Base-by-base conservation (phyloP, 2,329 filamentous ascomycete species). In the Pyrenophora seminiperda region DNA sequence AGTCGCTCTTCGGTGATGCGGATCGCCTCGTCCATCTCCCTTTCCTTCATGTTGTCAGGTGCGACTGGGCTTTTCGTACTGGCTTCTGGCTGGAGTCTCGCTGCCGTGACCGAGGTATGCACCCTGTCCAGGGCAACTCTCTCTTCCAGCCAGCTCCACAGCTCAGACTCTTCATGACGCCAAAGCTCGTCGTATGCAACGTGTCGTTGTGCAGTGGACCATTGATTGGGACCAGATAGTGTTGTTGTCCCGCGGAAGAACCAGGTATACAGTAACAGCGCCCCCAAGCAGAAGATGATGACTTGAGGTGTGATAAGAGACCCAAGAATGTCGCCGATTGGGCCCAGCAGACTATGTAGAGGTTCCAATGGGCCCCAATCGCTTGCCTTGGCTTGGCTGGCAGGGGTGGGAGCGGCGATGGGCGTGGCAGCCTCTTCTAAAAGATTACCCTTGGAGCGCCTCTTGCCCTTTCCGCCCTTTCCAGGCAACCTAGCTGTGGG, bases 71-170 rank as follows among this genome's bases (percentile, higher is more conserved):
- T 77, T 58, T 86, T 79, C 19, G 81, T 70, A 77, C 58, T 71
- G 65, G 58, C 67, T 58, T 50, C 73, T 64, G 50, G 56, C 24
- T 49, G 49, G 56, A 71, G 39, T 54, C 57, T 65, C 52, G 13
- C 54, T 44, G 64, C 31, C 27, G 59, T 53, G 45, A 64, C 50
- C 10, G 63, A 43, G 57, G 61, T 30, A 48, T 68, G 61, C 51
- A 72, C 61, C 52, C 78, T 77, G 47, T 91, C 87, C 68, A 94
- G 77, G 2, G 90, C 88, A 1, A 91, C 86, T 14, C 92, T 82
- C 63, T 96, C 90, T 71, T 97, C 92, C 4, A 97, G 77, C 92
- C 92, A 97, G 50, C 90, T 87, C 92, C 92, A 97, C 7, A 97
- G 77, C 63, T 94, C 90, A 58, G 84, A 90, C 70, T 97, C 92